Evolutionary conservation across 768 basidiomycete genomes (phyloP).

Genomic region (Kondoa malvinella): DNA sequence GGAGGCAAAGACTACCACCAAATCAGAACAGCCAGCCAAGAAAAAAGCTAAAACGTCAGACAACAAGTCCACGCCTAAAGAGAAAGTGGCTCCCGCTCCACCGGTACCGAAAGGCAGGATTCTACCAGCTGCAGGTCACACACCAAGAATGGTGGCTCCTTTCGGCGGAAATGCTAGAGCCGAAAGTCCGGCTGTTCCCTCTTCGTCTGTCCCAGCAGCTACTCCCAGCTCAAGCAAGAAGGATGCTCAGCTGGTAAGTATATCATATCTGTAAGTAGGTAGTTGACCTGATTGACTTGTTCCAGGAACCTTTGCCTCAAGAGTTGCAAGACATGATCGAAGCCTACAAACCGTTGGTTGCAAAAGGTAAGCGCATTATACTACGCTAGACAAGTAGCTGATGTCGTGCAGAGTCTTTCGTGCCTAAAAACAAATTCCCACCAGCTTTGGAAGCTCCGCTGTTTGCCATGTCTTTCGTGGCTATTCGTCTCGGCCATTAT

Average conservation of each 20-base stretch:
- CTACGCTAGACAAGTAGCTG: neutral
- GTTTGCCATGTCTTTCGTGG: constrained; percentile 52
- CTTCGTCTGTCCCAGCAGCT: neutral
- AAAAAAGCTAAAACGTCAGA: constrained; percentile 7
- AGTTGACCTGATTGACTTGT: neutral
- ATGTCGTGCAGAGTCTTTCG: constrained; percentile 52
- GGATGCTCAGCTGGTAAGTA: neutral
- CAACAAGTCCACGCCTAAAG: constrained; percentile 12
- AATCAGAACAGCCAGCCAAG: constrained; percentile 1
- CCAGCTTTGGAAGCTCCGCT: constrained; percentile 56
- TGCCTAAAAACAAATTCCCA: constrained; percentile 77
- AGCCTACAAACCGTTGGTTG: constrained; percentile 38
- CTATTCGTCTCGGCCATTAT: constrained; percentile 70
- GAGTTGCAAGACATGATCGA: constrained; percentile 49
- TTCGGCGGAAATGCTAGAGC: neutral
- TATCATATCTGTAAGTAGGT: neutral
- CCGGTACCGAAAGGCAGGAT: neutral
- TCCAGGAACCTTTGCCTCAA: constrained; percentile 38
- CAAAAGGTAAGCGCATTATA: constrained; percentile 18
- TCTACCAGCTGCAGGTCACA: neutral
- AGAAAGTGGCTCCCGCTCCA: neutral
- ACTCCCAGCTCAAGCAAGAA: neutral
- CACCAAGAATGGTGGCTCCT: neutral
- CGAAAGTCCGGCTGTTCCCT: neutral
- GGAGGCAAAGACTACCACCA: neutral